These are phyloP conservation scores for Papilionanthe hybrid DNA, from an alignment of 116 monocot genomes.

Conservation along the genomic window DNA sequence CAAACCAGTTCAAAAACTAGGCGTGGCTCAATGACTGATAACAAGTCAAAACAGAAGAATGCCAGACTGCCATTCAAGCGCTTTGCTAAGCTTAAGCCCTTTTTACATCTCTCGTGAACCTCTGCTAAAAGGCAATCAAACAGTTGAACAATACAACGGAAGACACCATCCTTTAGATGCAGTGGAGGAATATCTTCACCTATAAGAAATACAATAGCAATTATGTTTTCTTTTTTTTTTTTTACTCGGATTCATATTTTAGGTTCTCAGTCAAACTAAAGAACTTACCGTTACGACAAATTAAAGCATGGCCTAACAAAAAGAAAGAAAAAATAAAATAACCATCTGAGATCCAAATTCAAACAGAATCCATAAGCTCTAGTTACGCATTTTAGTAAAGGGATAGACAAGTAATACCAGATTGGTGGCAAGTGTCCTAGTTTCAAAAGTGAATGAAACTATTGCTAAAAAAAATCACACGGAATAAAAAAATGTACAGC, in stretches of 20 bases:
- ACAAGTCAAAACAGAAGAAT: conserved; percentile 94
- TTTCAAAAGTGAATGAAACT: too few relatives aligned
- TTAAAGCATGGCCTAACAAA: neutral
- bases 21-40: conserved; percentile 92
- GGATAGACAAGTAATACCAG: neutral
- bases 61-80: conserved; percentile 90
- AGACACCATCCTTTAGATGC: conserved; percentile 94
- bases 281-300: neutral
- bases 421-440: too few relatives aligned
- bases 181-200: conserved; percentile 97
- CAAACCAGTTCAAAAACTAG: conserved; percentile 99
- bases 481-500: too few relatives aligned
- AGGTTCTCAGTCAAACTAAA: neutral
- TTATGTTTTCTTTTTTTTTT: conserved; percentile 2
- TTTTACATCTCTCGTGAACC: conserved; percentile 98
- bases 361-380: neutral
- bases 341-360: neutral
- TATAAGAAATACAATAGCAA: conserved; percentile 20
- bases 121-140: conserved; percentile 98
- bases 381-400: neutral
- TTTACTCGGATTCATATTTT: neutral
- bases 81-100: conserved; percentile 94
- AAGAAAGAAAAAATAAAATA: neutral
- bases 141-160: conserved; percentile 91
- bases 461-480: too few relatives aligned